A percentile compares a stretch with the other conserved stretches of the same genome.
Evolutionary conservation across 129 eudicot genomes (phyloP).

Genomic region (Gnaphalium uliginosum): DNA sequence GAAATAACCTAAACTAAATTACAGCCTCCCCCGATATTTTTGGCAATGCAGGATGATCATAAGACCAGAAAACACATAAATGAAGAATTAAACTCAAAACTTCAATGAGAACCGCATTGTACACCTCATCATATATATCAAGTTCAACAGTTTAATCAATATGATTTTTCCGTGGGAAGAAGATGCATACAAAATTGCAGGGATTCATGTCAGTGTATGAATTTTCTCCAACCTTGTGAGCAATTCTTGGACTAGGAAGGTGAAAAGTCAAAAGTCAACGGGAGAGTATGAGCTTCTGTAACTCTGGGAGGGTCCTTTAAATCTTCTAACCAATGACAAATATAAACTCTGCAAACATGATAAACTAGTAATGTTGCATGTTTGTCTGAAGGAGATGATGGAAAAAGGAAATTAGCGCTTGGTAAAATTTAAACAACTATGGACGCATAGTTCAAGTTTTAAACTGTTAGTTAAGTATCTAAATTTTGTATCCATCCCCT

Average conservation of each 20-base stretch:
- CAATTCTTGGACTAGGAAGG: slow-evolving; percentile 5
- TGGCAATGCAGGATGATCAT: slow-evolving; percentile 11
- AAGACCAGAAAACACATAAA: neutral
- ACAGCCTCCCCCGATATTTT: neutral
- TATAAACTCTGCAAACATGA: slow-evolving; percentile 57
- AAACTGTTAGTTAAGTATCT: neutral
- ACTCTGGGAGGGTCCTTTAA: slow-evolving; percentile 78
- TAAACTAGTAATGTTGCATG: neutral
- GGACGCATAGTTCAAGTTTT: neutral
- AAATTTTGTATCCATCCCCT: neutral
- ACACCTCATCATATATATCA: slow-evolving; percentile 29
- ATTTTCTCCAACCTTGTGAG: slow-evolving; percentile 15
- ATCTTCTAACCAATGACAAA: slow-evolving; percentile 57
- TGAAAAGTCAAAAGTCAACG: slow-evolving; percentile 66
- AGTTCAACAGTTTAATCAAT: slow-evolving; percentile 1
- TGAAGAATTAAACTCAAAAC: slow-evolving; percentile 12
- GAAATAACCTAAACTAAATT: slow-evolving; percentile 20
- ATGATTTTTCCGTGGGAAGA: slow-evolving; percentile 12
- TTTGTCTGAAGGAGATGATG: neutral
- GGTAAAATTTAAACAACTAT: neutral
- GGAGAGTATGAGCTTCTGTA: slow-evolving; percentile 90
- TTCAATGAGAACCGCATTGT: slow-evolving; percentile 19
- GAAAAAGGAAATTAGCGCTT: neutral
- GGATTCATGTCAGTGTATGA: slow-evolving; percentile 15
- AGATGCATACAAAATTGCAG: slow-evolving; percentile 20